A percentile compares a stretch with the other conserved stretches of the same genome.
These are phyloP conservation scores for Abelmoschus esculentus DNA, from an alignment of 345 rosid genomes.

Conservation along the genomic window DNA sequence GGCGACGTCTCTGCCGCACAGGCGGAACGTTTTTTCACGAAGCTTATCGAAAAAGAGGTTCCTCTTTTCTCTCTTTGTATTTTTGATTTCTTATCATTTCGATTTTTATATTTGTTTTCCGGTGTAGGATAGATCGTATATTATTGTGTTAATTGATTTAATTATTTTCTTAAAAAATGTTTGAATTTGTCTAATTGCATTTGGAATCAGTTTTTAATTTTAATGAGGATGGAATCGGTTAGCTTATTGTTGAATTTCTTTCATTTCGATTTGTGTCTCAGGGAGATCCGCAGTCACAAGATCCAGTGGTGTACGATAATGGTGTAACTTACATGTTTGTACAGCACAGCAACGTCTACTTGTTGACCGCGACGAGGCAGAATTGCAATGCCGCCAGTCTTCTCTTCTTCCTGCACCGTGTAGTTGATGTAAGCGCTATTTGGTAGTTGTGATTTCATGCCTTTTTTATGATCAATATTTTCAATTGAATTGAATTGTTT, in stretches of 20 bases:
- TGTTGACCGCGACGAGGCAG: conserved; percentile 86
- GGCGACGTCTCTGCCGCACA: conserved; percentile 32
- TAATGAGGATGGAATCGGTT: not conserved
- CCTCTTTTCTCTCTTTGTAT: not conserved
- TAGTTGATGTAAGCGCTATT: conserved; percentile 66
- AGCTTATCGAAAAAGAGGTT: conserved; percentile 91
- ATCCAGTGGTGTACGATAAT: conserved; percentile 94
- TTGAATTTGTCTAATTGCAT: conserved; percentile 7
- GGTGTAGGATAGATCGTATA: not conserved
- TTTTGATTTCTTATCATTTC: not conserved
- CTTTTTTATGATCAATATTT: not conserved
- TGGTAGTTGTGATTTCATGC: conserved; percentile 7
- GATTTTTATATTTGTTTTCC: not conserved
- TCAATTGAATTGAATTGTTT: not conserved
- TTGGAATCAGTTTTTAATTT: not conserved
- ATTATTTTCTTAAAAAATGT: not conserved
- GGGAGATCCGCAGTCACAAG: conserved; percentile 97
- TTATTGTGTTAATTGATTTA: not conserved
- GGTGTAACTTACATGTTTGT: conserved; percentile 92
- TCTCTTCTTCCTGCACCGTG: conserved; percentile 78
- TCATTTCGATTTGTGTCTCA: conserved; percentile 20
- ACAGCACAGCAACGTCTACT: conserved; percentile 87
- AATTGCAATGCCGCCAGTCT: conserved; percentile 97
- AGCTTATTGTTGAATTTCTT: conserved; percentile 3
- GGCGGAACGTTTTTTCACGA: conserved; percentile 91